These are phyloP conservation scores for Hippophae gyantsensis DNA, from an alignment of 306 rosid species.

Conservation along the genomic window DNA sequence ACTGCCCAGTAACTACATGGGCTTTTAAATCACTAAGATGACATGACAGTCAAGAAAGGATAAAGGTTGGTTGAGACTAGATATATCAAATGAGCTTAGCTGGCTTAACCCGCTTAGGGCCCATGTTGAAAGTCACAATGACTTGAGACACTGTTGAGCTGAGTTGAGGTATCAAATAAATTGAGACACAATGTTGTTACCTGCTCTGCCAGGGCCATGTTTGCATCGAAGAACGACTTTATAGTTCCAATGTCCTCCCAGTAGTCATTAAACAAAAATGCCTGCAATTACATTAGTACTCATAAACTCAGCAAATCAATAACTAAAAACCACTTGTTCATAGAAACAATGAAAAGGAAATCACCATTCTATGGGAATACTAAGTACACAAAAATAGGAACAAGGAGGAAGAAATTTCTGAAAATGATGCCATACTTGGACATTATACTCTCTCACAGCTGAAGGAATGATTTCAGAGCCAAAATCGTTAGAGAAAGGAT, in stretches of 20 bases:
- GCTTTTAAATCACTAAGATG: too few relatives aligned
- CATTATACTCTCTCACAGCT: conserved; percentile 74
- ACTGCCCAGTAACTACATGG: too few relatives aligned
- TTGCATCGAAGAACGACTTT: conserved; percentile 82
- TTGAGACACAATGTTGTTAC: conserved; percentile 15
- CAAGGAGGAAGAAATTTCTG: not conserved
- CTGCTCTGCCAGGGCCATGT: conserved; percentile 89
- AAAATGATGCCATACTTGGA: conserved; percentile 52
- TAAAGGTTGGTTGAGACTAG: too few relatives aligned
- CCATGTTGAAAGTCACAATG: too few relatives aligned
- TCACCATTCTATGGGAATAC: too few relatives aligned
- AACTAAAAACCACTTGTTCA: not conserved
- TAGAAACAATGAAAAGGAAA: too few relatives aligned
- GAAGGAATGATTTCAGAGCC: conserved; percentile 96
- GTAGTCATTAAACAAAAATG: conserved; percentile 85
- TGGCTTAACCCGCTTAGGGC: too few relatives aligned
- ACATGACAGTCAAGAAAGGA: too few relatives aligned
- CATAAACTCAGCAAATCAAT: conserved; percentile 6
- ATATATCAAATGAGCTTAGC: too few relatives aligned
- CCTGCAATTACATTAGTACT: conserved; percentile 37
- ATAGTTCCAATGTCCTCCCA: conserved; percentile 99
- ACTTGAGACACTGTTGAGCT: too few relatives aligned
- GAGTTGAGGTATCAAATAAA: too few relatives aligned
- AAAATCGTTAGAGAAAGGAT: conserved; percentile 72
- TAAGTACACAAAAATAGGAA: conserved; percentile 1